Conservation (phyloP, 371 early-diverging fungal genomes). For the Coemansia sp. region DNA sequence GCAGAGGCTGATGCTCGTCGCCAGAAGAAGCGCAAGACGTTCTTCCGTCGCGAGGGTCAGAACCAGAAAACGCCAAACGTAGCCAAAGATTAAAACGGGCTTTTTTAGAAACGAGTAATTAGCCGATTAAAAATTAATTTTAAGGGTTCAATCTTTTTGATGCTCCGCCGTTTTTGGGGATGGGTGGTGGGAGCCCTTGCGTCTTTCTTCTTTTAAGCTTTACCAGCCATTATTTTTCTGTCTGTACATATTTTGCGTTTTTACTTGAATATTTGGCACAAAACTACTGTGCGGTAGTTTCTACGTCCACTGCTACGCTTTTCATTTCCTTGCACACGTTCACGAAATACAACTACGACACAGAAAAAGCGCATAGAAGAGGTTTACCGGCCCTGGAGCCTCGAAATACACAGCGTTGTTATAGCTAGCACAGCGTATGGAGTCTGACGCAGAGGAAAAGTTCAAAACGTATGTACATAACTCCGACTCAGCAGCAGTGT, state of each 20-base stretch:
- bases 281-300: neutral
- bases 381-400: too few relatives aligned
- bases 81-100: neutral
- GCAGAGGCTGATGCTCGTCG: too few relatives aligned
- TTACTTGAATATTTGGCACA: neutral
- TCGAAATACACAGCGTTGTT: neutral
- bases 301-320: neutral
- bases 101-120: too few relatives aligned
- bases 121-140: neutral
- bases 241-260: neutral
- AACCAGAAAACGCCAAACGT: conserved; percentile 15
- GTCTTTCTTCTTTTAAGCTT: neutral
- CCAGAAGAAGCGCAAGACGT: conserved; percentile 40
- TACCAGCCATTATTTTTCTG: neutral
- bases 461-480: conserved; percentile 11
- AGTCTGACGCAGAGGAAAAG: conserved; percentile 8
- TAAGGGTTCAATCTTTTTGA: neutral
- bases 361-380: neutral
- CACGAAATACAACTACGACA: neutral
- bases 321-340: neutral
- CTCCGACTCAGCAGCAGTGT: too few relatives aligned
- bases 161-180: neutral
- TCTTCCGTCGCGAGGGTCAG: conserved; percentile 45
- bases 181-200: conserved; percentile 1
- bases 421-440: neutral